Evolutionary conservation across 208 protist species (phyloP).

Genomic region (Eutreptiella sp.): DNA sequence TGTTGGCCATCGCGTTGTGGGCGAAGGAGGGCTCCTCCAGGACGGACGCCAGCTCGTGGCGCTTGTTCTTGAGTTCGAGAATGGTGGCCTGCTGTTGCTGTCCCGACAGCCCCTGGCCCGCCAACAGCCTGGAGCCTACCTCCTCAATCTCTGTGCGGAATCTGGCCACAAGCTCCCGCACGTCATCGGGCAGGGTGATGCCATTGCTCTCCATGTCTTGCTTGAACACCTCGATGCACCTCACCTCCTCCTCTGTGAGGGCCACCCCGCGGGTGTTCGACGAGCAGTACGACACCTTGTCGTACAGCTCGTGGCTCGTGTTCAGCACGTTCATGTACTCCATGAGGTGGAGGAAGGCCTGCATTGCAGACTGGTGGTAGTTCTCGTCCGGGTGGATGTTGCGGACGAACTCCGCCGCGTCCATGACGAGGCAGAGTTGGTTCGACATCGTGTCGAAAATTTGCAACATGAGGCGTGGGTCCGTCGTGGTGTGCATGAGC

Average conservation of each 20-base stretch:
- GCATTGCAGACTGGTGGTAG: constrained; percentile 62
- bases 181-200: constrained; percentile 67
- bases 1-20: neutral
- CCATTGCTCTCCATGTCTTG: constrained; percentile 84
- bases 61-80: constrained; percentile 35
- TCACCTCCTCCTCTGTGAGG: constrained; percentile 57
- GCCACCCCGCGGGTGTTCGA: no score
- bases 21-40: constrained; percentile 12
- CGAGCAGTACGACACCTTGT: no score
- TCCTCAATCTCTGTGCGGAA: constrained; percentile 79
- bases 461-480: no score
- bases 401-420: constrained; percentile 81
- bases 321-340: constrained; percentile 83
- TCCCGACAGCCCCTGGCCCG: constrained; percentile 34
- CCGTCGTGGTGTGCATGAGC: no score
- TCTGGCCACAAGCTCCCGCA: constrained; percentile 61
- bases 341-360: constrained; percentile 72
- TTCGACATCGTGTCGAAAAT: constrained; percentile 81
- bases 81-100: constrained; percentile 16
- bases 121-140: neutral
- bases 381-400: constrained; percentile 72
- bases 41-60: constrained; percentile 16
- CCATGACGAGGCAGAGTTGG: constrained; percentile 74
- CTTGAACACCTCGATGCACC: constrained; percentile 45
- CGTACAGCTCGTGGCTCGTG: constrained; percentile 67